phyloP scores from a whole-genome alignment of 2,329 filamentous ascomycete species.

The Periconia sp. region DNA sequence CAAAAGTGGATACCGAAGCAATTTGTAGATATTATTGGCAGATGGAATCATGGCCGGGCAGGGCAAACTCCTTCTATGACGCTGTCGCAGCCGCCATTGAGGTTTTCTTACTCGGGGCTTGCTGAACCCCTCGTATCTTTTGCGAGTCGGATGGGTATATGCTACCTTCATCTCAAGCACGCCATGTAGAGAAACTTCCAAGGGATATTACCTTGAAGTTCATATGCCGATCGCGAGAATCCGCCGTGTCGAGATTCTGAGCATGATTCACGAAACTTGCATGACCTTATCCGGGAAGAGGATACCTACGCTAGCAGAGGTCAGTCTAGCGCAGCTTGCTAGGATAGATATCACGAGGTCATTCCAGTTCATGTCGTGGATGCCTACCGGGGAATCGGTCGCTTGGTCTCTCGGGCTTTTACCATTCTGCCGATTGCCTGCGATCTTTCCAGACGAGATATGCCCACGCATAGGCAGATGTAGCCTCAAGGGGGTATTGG shows the following conservation, averaged over 20 bases:
- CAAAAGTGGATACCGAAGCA: conserved; percentile 11
- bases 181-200: too few species aligned
- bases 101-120: background rate
- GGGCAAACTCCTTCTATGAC: background rate
- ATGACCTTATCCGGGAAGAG: background rate
- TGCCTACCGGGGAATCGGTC: too few species aligned
- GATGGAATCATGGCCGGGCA: background rate
- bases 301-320: background rate
- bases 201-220: background rate
- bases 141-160: too few species aligned
- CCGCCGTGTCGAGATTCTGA: background rate
- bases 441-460: too few species aligned
- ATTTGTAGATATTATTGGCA: conserved; percentile 3
- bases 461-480: too few species aligned
- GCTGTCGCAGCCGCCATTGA: background rate
- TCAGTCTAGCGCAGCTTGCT: background rate
- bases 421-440: too few species aligned
- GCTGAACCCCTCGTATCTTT: too few species aligned
- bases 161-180: too few species aligned
- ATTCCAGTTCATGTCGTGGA: too few species aligned
- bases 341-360: too few species aligned
- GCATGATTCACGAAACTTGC: background rate
- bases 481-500: too few species aligned
- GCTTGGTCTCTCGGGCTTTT: too few species aligned
- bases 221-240: background rate